phyloP scores from a whole-genome alignment of 2,329 filamentous ascomycete species.

The Dactylellina leptospora region DNA sequence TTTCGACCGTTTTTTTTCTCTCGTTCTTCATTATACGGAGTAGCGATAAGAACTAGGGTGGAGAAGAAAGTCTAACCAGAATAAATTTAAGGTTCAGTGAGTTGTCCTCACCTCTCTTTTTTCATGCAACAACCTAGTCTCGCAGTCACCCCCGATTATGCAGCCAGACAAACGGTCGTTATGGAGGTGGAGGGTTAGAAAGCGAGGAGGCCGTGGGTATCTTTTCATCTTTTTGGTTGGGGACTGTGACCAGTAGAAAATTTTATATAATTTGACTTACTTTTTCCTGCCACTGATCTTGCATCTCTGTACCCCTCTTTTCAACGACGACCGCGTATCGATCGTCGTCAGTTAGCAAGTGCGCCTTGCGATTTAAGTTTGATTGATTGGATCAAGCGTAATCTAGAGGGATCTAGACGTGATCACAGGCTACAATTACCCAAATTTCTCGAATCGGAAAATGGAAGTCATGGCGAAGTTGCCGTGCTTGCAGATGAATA shows the following conservation, averaged over 20 bases:
- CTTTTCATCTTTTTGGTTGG: neutral
- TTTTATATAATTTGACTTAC: too few relatives aligned
- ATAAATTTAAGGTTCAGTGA: conserved; percentile 53
- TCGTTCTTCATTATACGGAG: conserved; percentile 11
- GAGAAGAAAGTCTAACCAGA: conserved; percentile 44
- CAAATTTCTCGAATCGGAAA: conserved; percentile 10
- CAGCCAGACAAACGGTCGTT: conserved; percentile 41
- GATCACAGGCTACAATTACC: conserved; percentile 1
- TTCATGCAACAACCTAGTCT: conserved; percentile 51
- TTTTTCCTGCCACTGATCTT: conserved; percentile 4
- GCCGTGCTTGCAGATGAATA: conserved; percentile 29
- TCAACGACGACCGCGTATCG: conserved; percentile 2
- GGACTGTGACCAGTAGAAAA: too few relatives aligned
- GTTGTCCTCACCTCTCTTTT: conserved; percentile 43
- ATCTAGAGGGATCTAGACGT: conserved; percentile 28
- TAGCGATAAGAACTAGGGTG: conserved; percentile 43
- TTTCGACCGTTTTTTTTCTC: conserved; percentile 21
- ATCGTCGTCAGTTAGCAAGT: neutral
- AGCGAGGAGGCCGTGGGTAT: too few relatives aligned
- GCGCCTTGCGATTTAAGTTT: conserved; percentile 3
- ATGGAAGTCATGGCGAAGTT: conserved; percentile 42
- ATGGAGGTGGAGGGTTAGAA: neutral
- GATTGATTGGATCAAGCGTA: neutral
- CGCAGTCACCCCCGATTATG: conserved; percentile 50
- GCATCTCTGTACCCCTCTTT: conserved; percentile 7